phyloP scores from a whole-genome alignment of 2,329 filamentous ascomycete genomes.

The Talaromyces sp. region DNA sequence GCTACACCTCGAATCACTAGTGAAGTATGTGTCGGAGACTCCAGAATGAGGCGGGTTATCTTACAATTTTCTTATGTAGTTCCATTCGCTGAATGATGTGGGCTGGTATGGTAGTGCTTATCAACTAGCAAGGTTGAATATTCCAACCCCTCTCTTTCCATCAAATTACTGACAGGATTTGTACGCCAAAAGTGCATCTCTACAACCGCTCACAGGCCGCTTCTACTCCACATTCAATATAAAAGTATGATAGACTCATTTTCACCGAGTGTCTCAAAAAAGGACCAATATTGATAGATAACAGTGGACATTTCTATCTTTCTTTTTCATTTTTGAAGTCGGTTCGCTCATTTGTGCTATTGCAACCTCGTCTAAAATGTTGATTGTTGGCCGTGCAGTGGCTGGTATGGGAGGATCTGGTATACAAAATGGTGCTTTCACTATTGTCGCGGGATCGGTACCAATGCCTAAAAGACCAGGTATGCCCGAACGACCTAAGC shows the following conservation, averaged over 20 bases:
- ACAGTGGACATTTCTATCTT: slow-evolving; percentile 28
- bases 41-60: no score
- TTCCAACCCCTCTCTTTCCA: neutral
- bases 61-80: slow-evolving; percentile 14
- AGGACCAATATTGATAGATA: slow-evolving; percentile 19
- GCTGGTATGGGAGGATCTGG: slow-evolving; percentile 24
- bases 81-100: slow-evolving; percentile 34
- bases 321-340: slow-evolving; percentile 26
- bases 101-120: slow-evolving; percentile 39
- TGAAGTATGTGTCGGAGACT: slow-evolving; percentile 14
- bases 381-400: slow-evolving; percentile 26
- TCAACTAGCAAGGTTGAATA: neutral
- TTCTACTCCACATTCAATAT: slow-evolving; percentile 45
- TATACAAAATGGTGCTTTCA: slow-evolving; percentile 23
- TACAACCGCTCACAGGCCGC: slow-evolving; percentile 54
- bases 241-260: neutral
- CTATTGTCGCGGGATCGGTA: slow-evolving; percentile 19
- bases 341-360: slow-evolving; percentile 27
- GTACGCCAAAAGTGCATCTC: slow-evolving; percentile 43
- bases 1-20: slow-evolving; percentile 51
- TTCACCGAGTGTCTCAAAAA: neutral
- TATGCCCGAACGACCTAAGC: neutral
- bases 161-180: slow-evolving; percentile 24
- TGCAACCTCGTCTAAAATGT: slow-evolving; percentile 24
- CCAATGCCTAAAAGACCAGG: slow-evolving; percentile 21